Percentiles rank a stretch among this genome's conserved stretches.
Conservation (phyloP, 768 basidiomycete genomes). For the Pleurotus cornucopiae region DNA sequence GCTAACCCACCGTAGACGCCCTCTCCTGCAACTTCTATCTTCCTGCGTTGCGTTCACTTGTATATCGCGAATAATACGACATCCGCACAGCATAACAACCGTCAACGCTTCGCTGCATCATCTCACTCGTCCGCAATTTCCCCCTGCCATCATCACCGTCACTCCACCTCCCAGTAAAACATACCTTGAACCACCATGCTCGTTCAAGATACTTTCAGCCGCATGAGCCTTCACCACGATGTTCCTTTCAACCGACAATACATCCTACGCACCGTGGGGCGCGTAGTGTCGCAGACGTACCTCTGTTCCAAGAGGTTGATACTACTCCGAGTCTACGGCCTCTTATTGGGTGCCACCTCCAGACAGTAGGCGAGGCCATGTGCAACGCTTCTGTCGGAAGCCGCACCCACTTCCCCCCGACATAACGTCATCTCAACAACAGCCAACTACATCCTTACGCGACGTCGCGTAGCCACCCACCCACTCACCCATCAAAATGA, state of each 20-base stretch:
- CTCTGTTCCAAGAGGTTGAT: slow-evolving; percentile 21
- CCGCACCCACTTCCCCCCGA: too few species aligned
- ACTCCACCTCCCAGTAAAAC: background rate
- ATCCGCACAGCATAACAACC: background rate
- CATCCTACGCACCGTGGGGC: slow-evolving; percentile 13
- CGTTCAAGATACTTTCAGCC: background rate
- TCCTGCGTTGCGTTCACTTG: background rate
- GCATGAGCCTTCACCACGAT: background rate
- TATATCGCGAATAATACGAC: background rate
- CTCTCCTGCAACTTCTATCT: background rate
- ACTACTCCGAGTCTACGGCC: slow-evolving; percentile 22
- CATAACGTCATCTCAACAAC: too few species aligned
- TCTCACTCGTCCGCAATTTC: background rate
- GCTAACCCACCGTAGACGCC: background rate
- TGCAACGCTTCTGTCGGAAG: too few species aligned
- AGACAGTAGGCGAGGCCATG: background rate
- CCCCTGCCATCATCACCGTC: background rate
- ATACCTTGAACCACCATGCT: background rate
- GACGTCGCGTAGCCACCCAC: too few species aligned
- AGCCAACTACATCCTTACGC: too few species aligned
- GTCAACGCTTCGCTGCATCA: background rate
- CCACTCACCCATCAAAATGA: too few species aligned
- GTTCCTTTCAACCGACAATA: background rate
- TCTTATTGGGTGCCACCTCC: slow-evolving; percentile 15
- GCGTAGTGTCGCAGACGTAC: slow-evolving; percentile 24